Base-by-base conservation (phyloP, 805 yeast genomes). In the Zygosaccharomyces rouxii region DNA sequence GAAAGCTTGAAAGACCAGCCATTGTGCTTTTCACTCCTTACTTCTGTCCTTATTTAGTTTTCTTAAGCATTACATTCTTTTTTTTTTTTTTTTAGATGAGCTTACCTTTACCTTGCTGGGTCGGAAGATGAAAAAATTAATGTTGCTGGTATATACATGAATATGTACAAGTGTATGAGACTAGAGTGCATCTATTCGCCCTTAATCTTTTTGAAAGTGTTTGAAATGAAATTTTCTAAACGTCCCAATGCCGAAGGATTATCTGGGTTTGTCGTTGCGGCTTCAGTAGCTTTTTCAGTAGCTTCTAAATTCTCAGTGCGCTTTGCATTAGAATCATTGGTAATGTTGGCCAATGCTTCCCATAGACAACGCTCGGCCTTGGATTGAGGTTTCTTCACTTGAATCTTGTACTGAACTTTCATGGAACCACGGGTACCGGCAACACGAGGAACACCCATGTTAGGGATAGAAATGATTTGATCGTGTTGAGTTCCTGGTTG, bases 301-400 rank as follows among this genome's bases (percentile, higher is more conserved):
- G 10, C 35, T 9, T 43, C 44, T 35, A n/a, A 25, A 25, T 19
- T 46, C 29, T 53, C 49, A 23, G 83, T 72, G 54, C 95, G 74
- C 56, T 78, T 85, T 3, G 99, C 99, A 21, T 74, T 76, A 38
- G 74, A 73, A 66, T 94, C 99, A 50, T 86, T 80, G 42, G 85
- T 78, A 2, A 95, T 85, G 62, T 89, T 97, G 1, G 99, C 99
- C 54, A 94, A 75, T 0, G 97, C 96, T 66, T 94, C 99, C 60
- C 95, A 75, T 47, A 94, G 72, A 25, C 95, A 95, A 10, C 83
- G 84, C 66, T 94, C 96, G 1, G 94, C 84, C 11, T 92, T 86
- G 21, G 86, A 84, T 47, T 77, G 76, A 2, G 98, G 95, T 49
- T 81, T 78, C 57, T 83, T 71, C 3, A 89, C 80, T 58, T 80